phyloP scores from a whole-genome alignment of 2,329 filamentous ascomycete species.

The Sordariomycetes sp. region DNA sequence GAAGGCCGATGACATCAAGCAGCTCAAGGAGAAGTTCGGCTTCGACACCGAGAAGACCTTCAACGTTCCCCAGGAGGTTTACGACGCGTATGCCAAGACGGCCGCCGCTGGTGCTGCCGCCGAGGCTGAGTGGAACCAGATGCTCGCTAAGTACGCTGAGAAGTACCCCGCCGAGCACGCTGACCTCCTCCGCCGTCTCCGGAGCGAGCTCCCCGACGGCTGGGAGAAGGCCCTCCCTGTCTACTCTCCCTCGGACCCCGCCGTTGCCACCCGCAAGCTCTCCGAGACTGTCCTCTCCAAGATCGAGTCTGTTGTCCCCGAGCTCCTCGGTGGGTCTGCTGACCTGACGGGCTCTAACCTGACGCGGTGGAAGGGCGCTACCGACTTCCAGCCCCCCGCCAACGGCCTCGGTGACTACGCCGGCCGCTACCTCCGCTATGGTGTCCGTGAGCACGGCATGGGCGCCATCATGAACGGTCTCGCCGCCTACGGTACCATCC shows the following conservation, averaged over 20 bases:
- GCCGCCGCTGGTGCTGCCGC: conserved; percentile 73
- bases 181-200: conserved; percentile 71
- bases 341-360: conserved; percentile 98
- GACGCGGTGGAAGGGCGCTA: conserved; percentile 92
- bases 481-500: conserved; percentile 84
- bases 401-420: conserved; percentile 77
- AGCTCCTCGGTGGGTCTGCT: conserved; percentile 90
- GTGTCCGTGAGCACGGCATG: conserved; percentile 88
- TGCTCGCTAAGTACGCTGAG: conserved; percentile 74
- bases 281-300: conserved; percentile 88
- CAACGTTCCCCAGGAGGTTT: conserved; percentile 86
- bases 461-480: conserved; percentile 91
- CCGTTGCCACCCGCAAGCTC: conserved; percentile 82
- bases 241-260: conserved; percentile 75
- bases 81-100: conserved; percentile 80
- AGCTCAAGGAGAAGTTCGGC: conserved; percentile 89
- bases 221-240: conserved; percentile 91
- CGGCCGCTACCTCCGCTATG: conserved; percentile 86
- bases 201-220: conserved; percentile 77
- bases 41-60: conserved; percentile 94
- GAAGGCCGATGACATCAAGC: conserved; percentile 86
- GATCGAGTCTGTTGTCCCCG: conserved; percentile 70
- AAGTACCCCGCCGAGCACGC: conserved; percentile 66
- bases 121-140: conserved; percentile 91
- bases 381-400: conserved; percentile 90